These are phyloP conservation scores for Rusavskia elegans DNA, from an alignment of 495 filamentous ascomycete species.

Conservation along the genomic window DNA sequence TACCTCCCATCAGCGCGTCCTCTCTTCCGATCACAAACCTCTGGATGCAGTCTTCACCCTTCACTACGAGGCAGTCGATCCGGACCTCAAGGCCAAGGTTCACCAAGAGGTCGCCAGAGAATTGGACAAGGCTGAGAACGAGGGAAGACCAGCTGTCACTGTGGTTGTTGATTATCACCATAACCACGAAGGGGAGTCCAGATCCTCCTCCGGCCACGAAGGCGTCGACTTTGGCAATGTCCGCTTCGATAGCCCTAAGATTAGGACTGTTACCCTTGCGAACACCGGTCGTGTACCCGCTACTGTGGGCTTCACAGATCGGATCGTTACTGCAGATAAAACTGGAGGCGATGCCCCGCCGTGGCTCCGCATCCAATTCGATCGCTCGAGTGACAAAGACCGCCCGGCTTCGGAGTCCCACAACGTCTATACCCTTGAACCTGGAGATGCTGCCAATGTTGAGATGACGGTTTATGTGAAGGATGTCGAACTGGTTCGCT, in stretches of 20 bases:
- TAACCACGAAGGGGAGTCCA: conserved; percentile 13
- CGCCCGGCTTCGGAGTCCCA: conserved; percentile 16
- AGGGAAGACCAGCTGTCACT: conserved; percentile 69
- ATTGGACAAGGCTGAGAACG: conserved; percentile 85
- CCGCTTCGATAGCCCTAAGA: conserved; percentile 45
- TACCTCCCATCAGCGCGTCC: conserved; percentile 69
- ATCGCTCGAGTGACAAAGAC: conserved; percentile 21
- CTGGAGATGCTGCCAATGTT: conserved; percentile 66
- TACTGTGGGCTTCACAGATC: conserved; percentile 56
- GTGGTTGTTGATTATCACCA: conserved; percentile 56
- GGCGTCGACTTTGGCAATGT: conserved; percentile 65
- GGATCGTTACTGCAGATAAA: conserved; percentile 35
- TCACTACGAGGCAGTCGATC: conserved; percentile 68
- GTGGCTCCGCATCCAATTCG: conserved; percentile 57
- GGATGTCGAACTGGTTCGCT: conserved; percentile 42
- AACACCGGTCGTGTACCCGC: conserved; percentile 77
- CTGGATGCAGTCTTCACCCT: conserved; percentile 65
- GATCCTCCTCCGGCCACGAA: conserved; percentile 15
- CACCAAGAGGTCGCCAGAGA: conserved; percentile 79
- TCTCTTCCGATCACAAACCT: conserved; percentile 94
- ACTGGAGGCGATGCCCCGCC: conserved; percentile 25
- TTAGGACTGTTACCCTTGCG: conserved; percentile 60
- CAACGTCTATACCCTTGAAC: conserved; percentile 46
- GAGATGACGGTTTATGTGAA: conserved; percentile 48
- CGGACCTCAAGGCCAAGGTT: conserved; percentile 64